These are phyloP conservation scores for Neurospora sp. DNA, from an alignment of 495 filamentous ascomycete genomes.

Conservation along the genomic window DNA sequence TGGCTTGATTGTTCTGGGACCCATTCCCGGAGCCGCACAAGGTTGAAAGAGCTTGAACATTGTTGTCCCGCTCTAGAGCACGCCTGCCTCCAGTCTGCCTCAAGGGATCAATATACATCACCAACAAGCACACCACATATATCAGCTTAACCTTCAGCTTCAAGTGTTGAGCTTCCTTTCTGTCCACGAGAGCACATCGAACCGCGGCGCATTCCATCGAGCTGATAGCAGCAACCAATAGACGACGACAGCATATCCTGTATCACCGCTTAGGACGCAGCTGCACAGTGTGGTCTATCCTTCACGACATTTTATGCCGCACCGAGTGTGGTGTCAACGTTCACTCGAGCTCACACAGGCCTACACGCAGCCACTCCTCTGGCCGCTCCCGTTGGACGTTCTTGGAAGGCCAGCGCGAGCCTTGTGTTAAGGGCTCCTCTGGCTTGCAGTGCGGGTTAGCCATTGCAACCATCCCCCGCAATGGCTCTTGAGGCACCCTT, in stretches of 20 bases:
- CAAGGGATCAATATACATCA: background rate
- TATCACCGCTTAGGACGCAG: background rate
- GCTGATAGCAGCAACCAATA: background rate
- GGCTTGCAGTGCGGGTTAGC: background rate
- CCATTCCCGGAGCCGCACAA: background rate
- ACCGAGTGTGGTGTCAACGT: background rate
- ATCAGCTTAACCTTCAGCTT: background rate
- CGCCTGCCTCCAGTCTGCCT: background rate
- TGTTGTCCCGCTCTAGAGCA: background rate
- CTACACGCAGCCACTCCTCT: background rate
- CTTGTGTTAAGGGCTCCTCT: background rate
- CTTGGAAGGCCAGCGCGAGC: background rate
- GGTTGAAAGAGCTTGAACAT: background rate
- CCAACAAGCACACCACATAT: background rate
- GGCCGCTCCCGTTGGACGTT: background rate
- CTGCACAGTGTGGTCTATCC: background rate
- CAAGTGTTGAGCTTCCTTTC: background rate
- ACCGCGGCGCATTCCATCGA: background rate
- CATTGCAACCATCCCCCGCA: conserved; percentile 5
- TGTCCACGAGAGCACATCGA: background rate
- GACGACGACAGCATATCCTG: background rate
- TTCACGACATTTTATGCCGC: background rate
- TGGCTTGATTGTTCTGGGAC: background rate
- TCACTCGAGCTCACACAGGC: background rate
- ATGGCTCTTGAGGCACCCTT: conserved; percentile 55